Conservation (phyloP, 164 flowering plant genomes). For the Magnolia sinica region DNA sequence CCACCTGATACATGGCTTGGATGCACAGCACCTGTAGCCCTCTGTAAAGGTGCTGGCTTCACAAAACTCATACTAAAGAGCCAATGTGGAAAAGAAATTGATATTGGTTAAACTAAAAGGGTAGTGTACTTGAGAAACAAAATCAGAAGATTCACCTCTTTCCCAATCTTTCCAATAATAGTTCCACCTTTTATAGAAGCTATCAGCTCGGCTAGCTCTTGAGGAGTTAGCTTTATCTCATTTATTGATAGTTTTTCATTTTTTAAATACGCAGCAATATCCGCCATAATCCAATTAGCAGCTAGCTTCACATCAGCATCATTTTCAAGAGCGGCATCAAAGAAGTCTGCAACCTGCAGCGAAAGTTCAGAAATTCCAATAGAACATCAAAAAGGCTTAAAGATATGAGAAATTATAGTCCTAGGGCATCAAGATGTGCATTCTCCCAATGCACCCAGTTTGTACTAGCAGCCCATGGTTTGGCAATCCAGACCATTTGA, state of each 20-base stretch:
- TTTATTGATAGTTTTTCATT: constrained; percentile 66
- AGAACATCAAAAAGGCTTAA: background rate
- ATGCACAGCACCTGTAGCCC: background rate
- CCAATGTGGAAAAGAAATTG: background rate
- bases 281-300: constrained; percentile 96
- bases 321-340: constrained; percentile 63
- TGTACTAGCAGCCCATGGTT: too few relatives aligned
- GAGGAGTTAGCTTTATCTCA: constrained; percentile 73
- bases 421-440: background rate
- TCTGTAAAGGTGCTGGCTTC: background rate
- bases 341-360: constrained; percentile 72
- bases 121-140: background rate
- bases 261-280: constrained; percentile 88
- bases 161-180: constrained; percentile 92
- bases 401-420: background rate
- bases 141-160: constrained; percentile 52
- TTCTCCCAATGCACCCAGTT: too few relatives aligned
- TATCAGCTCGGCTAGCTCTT: constrained; percentile 77
- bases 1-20: background rate
- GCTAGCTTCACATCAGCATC: constrained; percentile 91
- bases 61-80: too few relatives aligned
- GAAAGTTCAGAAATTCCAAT: background rate
- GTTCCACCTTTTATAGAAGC: constrained; percentile 76
- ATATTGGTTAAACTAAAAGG: too few relatives aligned
- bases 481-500: too few relatives aligned